Evolutionary conservation across 2,329 filamentous ascomycete genomes (phyloP).

Genomic region (Aspergillus tamarii): DNA sequence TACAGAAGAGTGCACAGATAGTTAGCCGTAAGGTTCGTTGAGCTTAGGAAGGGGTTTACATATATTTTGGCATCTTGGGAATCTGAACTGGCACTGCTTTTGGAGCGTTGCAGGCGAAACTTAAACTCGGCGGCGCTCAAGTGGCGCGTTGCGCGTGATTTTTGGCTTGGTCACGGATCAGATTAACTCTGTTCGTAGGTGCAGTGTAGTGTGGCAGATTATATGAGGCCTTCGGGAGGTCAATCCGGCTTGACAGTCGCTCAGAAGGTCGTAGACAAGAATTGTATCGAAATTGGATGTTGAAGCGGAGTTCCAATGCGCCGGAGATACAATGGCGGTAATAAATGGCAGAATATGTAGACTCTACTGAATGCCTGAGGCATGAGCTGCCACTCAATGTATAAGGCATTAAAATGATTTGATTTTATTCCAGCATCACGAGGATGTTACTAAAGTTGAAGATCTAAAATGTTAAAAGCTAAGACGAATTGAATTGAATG

Average conservation of each 20-base stretch:
- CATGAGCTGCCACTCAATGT: neutral
- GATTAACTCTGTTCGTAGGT: neutral
- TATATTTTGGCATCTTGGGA: slow-evolving; percentile 83
- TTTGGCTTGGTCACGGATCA: slow-evolving; percentile 9
- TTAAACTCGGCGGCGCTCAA: slow-evolving; percentile 19
- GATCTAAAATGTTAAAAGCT: neutral
- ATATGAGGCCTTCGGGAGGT: neutral
- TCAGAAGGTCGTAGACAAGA: slow-evolving; percentile 5
- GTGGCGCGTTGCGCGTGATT: slow-evolving; percentile 23
- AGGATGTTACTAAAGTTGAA: neutral
- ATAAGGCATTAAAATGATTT: neutral
- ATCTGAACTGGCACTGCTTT: slow-evolving; percentile 17
- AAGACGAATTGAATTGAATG: neutral
- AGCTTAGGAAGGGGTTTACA: slow-evolving; percentile 43
- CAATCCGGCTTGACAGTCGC: neutral
- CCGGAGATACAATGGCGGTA: slow-evolving; percentile 15
- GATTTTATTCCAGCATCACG: neutral
- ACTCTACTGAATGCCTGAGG: neutral
- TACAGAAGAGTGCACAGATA: slow-evolving; percentile 69
- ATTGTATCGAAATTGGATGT: slow-evolving; percentile 9
- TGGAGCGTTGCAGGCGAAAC: slow-evolving; percentile 9
- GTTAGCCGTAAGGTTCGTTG: slow-evolving; percentile 37
- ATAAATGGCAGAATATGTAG: slow-evolving; percentile 2
- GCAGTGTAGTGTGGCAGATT: neutral
- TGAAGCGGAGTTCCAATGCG: slow-evolving; percentile 17